phyloP scores from a whole-genome alignment of 176 grass and related monocot species.

The Aegilops longissima region DNA sequence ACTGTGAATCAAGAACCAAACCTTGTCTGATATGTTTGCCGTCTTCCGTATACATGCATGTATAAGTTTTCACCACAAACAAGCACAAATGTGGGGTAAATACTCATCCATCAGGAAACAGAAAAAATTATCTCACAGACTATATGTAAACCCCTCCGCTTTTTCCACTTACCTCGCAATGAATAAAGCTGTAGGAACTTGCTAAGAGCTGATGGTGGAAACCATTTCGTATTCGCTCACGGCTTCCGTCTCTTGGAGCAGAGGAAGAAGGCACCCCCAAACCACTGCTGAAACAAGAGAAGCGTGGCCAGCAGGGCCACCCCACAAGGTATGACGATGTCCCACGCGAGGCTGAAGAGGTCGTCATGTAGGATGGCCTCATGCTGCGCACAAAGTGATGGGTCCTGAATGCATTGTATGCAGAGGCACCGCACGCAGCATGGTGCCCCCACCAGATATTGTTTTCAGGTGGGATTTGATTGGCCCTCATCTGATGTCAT shows the following conservation, averaged over 20 bases:
- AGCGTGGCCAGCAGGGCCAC: conserved; percentile 33
- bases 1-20: too few relatives aligned
- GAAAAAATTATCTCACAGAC: background rate
- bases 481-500: too few relatives aligned
- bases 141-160: background rate
- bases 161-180: background rate
- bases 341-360: conserved; percentile 66
- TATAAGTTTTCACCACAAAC: background rate
- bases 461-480: too few relatives aligned
- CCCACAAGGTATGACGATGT: conserved; percentile 69
- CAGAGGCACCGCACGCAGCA: conserved; percentile 57
- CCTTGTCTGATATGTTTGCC: too few relatives aligned
- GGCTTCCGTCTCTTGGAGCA: conserved; percentile 41
- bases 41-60: background rate
- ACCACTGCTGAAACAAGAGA: conserved; percentile 65
- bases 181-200: conserved; percentile 11
- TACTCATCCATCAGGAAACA: background rate
- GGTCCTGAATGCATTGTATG: conserved; percentile 63
- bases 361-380: conserved; percentile 61
- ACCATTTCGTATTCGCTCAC: conserved; percentile 65
- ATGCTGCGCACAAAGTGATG: conserved; percentile 32
- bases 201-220: conserved; percentile 45
- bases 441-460: conserved; percentile 37
- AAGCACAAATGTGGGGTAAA: background rate
- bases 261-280: conserved; percentile 64